Evolutionary conservation across 768 basidiomycete species (phyloP).

Genomic region (Amanita molliuscula): DNA sequence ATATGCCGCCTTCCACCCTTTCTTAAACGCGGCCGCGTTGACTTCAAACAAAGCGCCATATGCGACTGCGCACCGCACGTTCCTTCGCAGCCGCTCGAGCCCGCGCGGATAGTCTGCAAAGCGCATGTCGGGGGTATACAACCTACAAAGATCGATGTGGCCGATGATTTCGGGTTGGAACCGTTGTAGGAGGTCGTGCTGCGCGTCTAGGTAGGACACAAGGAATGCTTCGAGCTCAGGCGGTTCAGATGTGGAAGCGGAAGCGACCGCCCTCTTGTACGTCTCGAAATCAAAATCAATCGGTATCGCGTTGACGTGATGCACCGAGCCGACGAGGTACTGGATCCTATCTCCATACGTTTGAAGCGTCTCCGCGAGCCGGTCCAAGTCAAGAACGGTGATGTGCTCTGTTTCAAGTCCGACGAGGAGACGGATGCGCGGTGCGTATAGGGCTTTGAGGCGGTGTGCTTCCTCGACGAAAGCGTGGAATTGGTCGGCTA

Average conservation of each 20-base stretch:
- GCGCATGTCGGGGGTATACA: conserved; percentile 60
- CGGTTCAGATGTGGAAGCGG: conserved; percentile 16
- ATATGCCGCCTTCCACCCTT: conserved; percentile 81
- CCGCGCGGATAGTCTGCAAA: conserved; percentile 50
- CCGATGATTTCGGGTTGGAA: conserved; percentile 86
- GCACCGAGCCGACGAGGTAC: conserved; percentile 88
- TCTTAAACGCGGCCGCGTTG: conserved; percentile 88
- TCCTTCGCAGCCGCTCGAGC: conserved; percentile 60
- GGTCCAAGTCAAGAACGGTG: conserved; percentile 50
- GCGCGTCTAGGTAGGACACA: conserved; percentile 75
- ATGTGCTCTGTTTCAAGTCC: conserved; percentile 94
- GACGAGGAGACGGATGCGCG: conserved; percentile 67
- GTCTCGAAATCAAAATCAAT: conserved; percentile 85
- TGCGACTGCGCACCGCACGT: conserved; percentile 55
- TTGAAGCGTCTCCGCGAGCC: conserved; percentile 42
- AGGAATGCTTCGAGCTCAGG: conserved; percentile 38
- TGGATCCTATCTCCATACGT: conserved; percentile 47
- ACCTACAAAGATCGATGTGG: conserved; percentile 86
- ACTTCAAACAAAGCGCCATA: conserved; percentile 93
- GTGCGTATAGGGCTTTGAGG: conserved; percentile 51
- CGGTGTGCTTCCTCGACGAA: conserved; percentile 78
- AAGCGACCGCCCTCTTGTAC: conserved; percentile 50
- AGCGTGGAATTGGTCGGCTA: conserved; percentile 54
- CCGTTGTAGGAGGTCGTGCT: conserved; percentile 56
- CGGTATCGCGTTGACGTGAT: conserved; percentile 80